These are phyloP conservation scores for Alternaria hordeiaustralica DNA, from an alignment of 2,329 filamentous ascomycete genomes.

Conservation along the genomic window DNA sequence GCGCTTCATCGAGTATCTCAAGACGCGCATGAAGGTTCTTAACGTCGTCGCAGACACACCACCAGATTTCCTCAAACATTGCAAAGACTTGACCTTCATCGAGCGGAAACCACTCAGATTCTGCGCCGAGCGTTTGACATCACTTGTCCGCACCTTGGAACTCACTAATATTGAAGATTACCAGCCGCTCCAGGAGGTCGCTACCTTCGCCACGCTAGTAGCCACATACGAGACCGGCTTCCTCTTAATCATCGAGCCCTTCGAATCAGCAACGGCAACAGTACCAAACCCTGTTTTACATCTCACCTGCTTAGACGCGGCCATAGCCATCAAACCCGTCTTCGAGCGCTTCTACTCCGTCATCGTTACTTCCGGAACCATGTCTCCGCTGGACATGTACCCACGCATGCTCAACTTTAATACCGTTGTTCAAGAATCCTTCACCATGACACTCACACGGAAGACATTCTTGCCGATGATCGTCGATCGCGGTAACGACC, in stretches of 20 bases:
- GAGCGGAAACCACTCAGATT: slow-evolving; percentile 94
- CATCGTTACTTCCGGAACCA: slow-evolving; percentile 96
- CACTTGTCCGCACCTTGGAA: slow-evolving; percentile 91
- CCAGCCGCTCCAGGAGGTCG: slow-evolving; percentile 94
- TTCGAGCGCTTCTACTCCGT: slow-evolving; percentile 98
- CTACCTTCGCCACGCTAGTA: slow-evolving; percentile 93
- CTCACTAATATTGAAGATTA: slow-evolving; percentile 98
- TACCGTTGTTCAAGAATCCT: slow-evolving; percentile 94
- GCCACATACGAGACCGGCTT: slow-evolving; percentile 98
- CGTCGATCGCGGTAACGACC: slow-evolving; percentile 92
- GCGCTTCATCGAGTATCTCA: slow-evolving; percentile 96
- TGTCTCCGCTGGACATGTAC: slow-evolving; percentile 98
- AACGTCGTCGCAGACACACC: slow-evolving; percentile 98
- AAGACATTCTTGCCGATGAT: slow-evolving; percentile 98
- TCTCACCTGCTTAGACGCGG: slow-evolving; percentile 94
- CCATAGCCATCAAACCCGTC: slow-evolving; percentile 96
- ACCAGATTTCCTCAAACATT: slow-evolving; percentile 87
- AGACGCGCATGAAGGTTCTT: slow-evolving; percentile 97
- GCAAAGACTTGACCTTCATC: slow-evolving; percentile 96
- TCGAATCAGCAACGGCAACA: slow-evolving; percentile 91
- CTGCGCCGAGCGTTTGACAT: slow-evolving; percentile 92
- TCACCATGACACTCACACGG: slow-evolving; percentile 92
- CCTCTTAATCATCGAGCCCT: slow-evolving; percentile 94
- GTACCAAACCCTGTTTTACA: slow-evolving; percentile 97
- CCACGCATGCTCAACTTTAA: slow-evolving; percentile 96